Evolutionary conservation across 306 rosid genomes (phyloP).

Genomic region (Cucurbita moschata): DNA sequence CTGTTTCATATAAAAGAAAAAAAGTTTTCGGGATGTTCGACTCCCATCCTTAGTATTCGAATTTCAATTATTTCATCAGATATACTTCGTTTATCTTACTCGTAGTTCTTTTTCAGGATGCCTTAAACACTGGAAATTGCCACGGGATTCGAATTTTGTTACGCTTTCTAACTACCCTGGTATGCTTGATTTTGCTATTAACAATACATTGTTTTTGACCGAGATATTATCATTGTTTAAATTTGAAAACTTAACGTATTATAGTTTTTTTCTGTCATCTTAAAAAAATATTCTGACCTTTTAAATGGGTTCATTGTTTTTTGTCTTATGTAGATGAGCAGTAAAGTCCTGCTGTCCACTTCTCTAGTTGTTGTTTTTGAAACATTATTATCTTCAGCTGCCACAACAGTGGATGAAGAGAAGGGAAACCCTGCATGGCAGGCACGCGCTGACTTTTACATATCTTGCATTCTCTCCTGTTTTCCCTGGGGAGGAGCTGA

Average conservation of each 20-base stretch:
- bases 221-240: not conserved
- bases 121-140: constrained; percentile 63
- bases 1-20: no score
- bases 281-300: not conserved
- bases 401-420: constrained; percentile 91
- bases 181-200: constrained; percentile 21
- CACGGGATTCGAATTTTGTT: constrained; percentile 53
- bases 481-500: constrained; percentile 99
- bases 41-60: not conserved
- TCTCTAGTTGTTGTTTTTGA: constrained; percentile 79
- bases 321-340: constrained; percentile 60
- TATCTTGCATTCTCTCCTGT: constrained; percentile 76
- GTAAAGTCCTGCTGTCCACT: constrained; percentile 74
- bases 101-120: constrained; percentile 39
- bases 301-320: not conserved
- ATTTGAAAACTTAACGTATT: not conserved
- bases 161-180: constrained; percentile 83
- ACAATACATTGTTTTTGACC: not conserved
- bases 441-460: constrained; percentile 89
- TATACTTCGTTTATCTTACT: not conserved
- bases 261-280: not conserved
- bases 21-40: not conserved
- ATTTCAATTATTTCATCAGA: not conserved
- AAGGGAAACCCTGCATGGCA: constrained; percentile 99
- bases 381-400: constrained; percentile 86